Conservation (phyloP, 345 rosid genomes). For the Gossypium mustelinum region DNA sequence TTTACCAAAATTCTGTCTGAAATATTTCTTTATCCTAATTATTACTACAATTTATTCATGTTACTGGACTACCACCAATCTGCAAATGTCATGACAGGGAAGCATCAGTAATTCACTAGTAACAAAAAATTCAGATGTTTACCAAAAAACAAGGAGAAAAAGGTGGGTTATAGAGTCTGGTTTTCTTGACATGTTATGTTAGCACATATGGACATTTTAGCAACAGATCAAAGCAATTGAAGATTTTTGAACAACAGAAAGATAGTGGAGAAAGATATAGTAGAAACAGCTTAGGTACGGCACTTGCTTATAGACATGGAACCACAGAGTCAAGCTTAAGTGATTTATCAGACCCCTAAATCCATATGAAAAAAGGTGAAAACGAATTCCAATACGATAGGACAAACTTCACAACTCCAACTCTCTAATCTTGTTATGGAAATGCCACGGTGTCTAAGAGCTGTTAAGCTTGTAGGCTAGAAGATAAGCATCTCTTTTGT, state of each 20-base stretch:
- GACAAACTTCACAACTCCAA: background rate
- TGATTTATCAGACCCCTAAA: background rate
- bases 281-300: background rate
- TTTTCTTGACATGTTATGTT: background rate
- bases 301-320: background rate
- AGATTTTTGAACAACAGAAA: background rate
- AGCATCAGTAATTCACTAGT: background rate
- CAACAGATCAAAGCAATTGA: background rate
- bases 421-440: background rate
- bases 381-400: background rate
- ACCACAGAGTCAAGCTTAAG: background rate
- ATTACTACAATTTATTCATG: background rate
- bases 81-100: background rate
- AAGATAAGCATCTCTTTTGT: conserved; percentile 35
- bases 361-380: background rate
- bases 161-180: background rate
- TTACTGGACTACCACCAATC: background rate
- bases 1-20: background rate
- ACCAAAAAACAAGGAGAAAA: too few species aligned
- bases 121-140: background rate
- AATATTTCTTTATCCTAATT: background rate
- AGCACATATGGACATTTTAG: background rate
- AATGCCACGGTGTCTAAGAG: conserved; percentile 30
- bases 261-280: background rate
- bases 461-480: conserved; percentile 21